These are phyloP conservation scores for Psidium friedrichsthalianum DNA, from an alignment of 345 rosid species.

Conservation along the genomic window DNA sequence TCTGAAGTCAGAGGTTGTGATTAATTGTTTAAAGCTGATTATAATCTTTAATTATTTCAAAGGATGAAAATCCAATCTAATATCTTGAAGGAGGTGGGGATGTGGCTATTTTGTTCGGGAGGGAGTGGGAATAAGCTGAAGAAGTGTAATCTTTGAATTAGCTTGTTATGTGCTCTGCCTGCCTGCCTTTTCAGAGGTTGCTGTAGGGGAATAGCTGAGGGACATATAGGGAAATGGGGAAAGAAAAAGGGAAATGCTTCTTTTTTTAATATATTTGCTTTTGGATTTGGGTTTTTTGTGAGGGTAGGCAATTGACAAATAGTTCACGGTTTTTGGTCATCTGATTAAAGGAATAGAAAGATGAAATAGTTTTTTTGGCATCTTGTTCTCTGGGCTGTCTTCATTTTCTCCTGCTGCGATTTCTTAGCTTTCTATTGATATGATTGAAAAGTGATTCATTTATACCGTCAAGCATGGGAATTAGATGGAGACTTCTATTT, in stretches of 20 bases:
- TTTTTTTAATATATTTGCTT: not conserved
- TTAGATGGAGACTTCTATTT: not conserved
- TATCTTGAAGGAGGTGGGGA: not conserved
- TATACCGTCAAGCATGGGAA: not conserved
- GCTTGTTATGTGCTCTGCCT: not conserved
- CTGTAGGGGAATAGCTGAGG: not conserved
- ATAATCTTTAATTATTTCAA: not conserved
- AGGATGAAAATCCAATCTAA: not conserved
- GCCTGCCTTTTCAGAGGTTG: not conserved
- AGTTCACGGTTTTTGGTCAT: not conserved
- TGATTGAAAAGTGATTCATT: not conserved
- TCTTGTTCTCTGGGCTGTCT: not conserved
- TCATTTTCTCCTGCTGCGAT: not conserved
- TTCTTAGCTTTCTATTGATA: not conserved
- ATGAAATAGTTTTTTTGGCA: not conserved
- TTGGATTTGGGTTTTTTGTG: not conserved
- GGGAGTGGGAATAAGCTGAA: not conserved
- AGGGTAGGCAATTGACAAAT: not conserved
- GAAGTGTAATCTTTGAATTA: not conserved
- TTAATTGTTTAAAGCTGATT: not conserved
- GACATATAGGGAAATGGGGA: not conserved
- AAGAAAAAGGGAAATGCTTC: not conserved
- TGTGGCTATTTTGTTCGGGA: not conserved
- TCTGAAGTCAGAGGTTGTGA: not conserved
- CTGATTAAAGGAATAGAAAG: not conserved